A percentile compares a stretch with the other conserved stretches of the same genome.
phyloP scores from a whole-genome alignment of 305 asterid species.

The Solanum hybrid region DNA sequence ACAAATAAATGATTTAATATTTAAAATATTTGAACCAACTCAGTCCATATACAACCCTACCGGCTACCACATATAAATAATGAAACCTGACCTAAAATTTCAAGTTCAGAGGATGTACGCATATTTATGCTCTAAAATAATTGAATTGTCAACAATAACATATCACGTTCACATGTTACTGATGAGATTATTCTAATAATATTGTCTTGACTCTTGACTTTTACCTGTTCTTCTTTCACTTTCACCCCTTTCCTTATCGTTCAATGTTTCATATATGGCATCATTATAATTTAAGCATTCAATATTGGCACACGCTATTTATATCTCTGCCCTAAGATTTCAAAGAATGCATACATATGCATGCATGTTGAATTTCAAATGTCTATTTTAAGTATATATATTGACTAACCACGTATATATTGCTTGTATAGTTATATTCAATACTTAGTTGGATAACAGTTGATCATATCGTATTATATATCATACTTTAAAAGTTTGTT shows the following conservation, averaged over 20 bases:
- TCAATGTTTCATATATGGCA: neutral
- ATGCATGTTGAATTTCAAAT: neutral
- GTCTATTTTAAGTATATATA: neutral
- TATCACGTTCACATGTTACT: neutral
- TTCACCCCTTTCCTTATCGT: neutral
- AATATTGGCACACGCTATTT: neutral
- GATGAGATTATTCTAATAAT: neutral
- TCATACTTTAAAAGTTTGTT: neutral
- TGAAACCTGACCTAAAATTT: neutral
- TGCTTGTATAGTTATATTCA: neutral
- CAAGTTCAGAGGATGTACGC: neutral
- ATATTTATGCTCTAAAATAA: neutral
- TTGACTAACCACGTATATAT: neutral
- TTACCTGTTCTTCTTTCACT: neutral
- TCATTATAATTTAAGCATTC: neutral
- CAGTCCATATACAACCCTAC: neutral
- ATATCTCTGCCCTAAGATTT: neutral
- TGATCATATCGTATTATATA: neutral
- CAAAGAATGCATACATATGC: neutral
- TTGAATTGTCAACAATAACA: neutral
- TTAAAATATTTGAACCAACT: neutral
- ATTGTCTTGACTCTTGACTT: neutral
- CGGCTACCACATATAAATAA: neutral
- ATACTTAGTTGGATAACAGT: neutral
- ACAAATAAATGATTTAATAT: too few species aligned